A percentile compares a stretch with the other conserved stretches of the same genome.
phyloP scores from a whole-genome alignment of 192 early-diverging fungal species.

The Coemansia sp. region DNA sequence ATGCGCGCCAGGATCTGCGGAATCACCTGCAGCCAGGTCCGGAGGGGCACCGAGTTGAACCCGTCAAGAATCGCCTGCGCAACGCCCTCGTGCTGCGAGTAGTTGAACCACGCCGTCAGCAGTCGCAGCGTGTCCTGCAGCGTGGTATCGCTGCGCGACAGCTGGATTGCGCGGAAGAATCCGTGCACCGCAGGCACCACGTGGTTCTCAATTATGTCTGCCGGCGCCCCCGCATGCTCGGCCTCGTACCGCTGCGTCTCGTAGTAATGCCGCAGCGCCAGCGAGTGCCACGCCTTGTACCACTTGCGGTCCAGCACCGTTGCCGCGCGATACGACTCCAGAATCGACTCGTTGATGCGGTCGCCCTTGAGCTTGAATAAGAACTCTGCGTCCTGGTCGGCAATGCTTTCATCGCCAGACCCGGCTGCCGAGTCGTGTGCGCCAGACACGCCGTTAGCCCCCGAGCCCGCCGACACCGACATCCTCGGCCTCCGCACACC shows the following conservation, averaged over 20 bases:
- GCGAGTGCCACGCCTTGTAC: slow-evolving; percentile 99
- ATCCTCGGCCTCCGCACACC: slow-evolving; percentile 7
- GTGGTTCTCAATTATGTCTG: slow-evolving; percentile 62
- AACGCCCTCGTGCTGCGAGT: slow-evolving; percentile 89
- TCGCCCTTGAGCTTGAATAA: slow-evolving; percentile 35
- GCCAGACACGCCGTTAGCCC: neutral
- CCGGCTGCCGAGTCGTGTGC: neutral
- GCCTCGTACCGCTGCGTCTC: slow-evolving; percentile 83
- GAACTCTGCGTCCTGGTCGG: slow-evolving; percentile 19
- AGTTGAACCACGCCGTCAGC: slow-evolving; percentile 96
- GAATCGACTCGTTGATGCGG: slow-evolving; percentile 60
- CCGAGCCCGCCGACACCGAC: slow-evolving; percentile 10
- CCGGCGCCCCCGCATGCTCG: slow-evolving; percentile 59
- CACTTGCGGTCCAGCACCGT: slow-evolving; percentile 90
- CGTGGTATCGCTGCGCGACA: slow-evolving; percentile 82
- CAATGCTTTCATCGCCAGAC: slow-evolving; percentile 9
- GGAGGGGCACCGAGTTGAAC: slow-evolving; percentile 82
- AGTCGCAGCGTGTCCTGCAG: slow-evolving; percentile 95
- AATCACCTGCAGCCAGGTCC: slow-evolving; percentile 98
- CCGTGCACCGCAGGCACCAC: slow-evolving; percentile 88
- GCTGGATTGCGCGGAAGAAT: slow-evolving; percentile 91
- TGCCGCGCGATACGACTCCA: slow-evolving; percentile 83
- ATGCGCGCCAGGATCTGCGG: slow-evolving; percentile 98
- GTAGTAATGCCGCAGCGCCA: slow-evolving; percentile 88
- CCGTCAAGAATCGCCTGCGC: slow-evolving; percentile 83